These are phyloP conservation scores for Fusarium brevicatenulatum DNA, from an alignment of 2,329 filamentous ascomycete genomes.

Conservation along the genomic window DNA sequence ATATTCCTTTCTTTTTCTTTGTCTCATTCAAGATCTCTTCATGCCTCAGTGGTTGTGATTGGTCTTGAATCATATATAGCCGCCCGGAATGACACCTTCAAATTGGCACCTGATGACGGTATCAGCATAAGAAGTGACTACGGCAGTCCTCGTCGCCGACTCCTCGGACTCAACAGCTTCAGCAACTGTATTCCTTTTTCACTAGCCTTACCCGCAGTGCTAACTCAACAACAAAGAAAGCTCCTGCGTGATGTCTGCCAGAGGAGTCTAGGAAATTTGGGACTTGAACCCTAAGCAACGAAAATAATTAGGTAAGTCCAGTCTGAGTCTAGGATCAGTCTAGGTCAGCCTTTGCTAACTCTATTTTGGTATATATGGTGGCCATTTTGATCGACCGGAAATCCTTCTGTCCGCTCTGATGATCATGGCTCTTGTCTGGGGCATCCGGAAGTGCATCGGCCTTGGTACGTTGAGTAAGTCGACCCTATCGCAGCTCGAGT, in stretches of 20 bases:
- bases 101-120: neutral
- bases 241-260: accelerated
- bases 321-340: neutral
- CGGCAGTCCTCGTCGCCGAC: no score
- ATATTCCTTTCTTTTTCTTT: neutral
- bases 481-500: neutral
- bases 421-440: neutral
- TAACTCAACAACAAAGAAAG: neutral
- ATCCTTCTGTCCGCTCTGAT: accelerated
- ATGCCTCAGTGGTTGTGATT: no score
- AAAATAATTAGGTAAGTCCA: accelerated
- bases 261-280: neutral
- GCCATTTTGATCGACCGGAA: accelerated
- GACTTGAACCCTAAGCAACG: neutral
- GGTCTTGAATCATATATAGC: neutral
- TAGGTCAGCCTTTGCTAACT: neutral
- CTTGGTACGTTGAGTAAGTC: neutral
- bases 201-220: neutral
- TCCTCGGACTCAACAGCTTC: no score
- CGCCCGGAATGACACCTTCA: neutral
- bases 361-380: neutral
- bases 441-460: neutral
- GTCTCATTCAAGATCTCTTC: no score
- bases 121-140: neutral
- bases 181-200: neutral